Base-by-base conservation (phyloP, 768 basidiomycete species). In the Dioszegia aurantiaca region DNA sequence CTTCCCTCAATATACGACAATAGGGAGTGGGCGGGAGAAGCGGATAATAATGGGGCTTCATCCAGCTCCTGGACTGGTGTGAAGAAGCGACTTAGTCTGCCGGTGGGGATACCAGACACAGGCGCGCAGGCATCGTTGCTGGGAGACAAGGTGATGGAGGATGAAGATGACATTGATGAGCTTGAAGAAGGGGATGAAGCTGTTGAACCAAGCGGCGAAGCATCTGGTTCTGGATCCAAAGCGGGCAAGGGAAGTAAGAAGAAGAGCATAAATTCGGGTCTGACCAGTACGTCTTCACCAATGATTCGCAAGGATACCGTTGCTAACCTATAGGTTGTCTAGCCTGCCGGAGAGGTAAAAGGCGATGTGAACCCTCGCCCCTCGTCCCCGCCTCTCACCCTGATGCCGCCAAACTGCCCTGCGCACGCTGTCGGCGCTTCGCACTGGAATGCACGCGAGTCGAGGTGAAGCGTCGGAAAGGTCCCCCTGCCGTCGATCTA, bases 301-400 rank as follows among this genome's bases (percentile, higher is more conserved):
- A 6, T 33, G 33, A 14, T 14, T 33, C 8, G 14, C 14, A 33
- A 6, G n/a, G 24, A 16, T 16, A 30, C 46, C 46, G 17, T 2
- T 47, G 46, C 6, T n/a, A n/a, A n/a, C n/a, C n/a, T n/a, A n/a
- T 30, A 71, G 70, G 70, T 37, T 72, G 70, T 36, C 65, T 67
- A 55, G 67, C 70, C 21, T 72, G 70, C 47, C 49, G 70, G 24
- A 67, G 59, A 51, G 70, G 70, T 54, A 72, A 72, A 65, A 64
- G 60, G 59, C 64, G 70, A 27, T 72, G 70, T 39, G 70, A 72
- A 43, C 70, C 70, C 3, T 65, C 70, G 14, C 70, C 70, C n/a
- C 56, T 72, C 28, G 67, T 72, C 3, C 59, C 67, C 16, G 61
- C 67, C 3, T 55, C 61, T 31, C 67, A 72, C 49, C 70, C 70